phyloP scores from a whole-genome alignment of 345 rosid species.

The Aethionema arabicum region DNA sequence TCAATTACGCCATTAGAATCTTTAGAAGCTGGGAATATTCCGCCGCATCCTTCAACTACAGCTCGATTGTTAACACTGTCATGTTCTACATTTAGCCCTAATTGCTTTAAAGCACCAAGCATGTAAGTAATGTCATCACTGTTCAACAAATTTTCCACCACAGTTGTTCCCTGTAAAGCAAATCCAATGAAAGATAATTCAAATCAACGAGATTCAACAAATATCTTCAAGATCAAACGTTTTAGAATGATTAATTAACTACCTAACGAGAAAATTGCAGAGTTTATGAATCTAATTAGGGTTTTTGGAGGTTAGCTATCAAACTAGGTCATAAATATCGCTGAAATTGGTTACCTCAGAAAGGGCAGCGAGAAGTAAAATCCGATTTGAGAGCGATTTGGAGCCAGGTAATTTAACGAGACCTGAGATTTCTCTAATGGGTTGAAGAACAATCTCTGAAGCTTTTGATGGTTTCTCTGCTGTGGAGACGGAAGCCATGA shows the following conservation, averaged over 20 bases:
- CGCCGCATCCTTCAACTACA: slow-evolving; percentile 69
- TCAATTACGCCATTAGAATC: slow-evolving; percentile 47
- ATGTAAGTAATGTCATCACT: slow-evolving; percentile 79
- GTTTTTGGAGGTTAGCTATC: too few species aligned
- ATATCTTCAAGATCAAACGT: not conserved
- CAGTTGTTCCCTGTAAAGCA: slow-evolving; percentile 62
- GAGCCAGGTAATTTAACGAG: slow-evolving; percentile 76
- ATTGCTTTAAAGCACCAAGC: slow-evolving; percentile 69
- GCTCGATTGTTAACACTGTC: slow-evolving; percentile 54
- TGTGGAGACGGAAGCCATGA: slow-evolving; percentile 51
- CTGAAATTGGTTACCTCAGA: slow-evolving; percentile 49
- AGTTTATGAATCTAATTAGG: not conserved
- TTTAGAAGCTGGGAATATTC: slow-evolving; percentile 61
- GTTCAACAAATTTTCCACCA: slow-evolving; percentile 71
- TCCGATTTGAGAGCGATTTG: slow-evolving; percentile 76
- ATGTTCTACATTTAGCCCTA: slow-evolving; percentile 62
- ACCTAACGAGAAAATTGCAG: not conserved
- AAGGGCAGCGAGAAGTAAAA: slow-evolving; percentile 82
- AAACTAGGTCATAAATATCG: too few species aligned
- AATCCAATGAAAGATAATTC: not conserved
- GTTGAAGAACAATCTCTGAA: slow-evolving; percentile 70
- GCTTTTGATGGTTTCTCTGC: slow-evolving; percentile 45
- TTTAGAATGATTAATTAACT: not conserved
- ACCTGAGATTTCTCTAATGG: slow-evolving; percentile 75
- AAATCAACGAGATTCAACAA: not conserved